Evolutionary conservation across 805 yeast genomes (phyloP), one percentile per base, ranked within the genome.

Genomic region (Hanseniaspora guilliermondii): DNA sequence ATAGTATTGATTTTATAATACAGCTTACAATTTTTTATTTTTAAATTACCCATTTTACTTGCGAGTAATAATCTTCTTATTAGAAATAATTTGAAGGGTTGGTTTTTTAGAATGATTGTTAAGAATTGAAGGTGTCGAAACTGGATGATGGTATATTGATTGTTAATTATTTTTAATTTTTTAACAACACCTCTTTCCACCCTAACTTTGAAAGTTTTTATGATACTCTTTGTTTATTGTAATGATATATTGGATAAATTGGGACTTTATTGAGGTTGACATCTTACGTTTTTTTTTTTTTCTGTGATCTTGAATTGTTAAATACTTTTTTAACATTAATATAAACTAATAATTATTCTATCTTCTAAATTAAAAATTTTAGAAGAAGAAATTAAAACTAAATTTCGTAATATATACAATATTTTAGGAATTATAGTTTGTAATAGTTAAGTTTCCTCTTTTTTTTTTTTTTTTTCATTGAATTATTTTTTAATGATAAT

Each of bases 121-220:
- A 22, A 49, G 53, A 49, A 49, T 49, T 49, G 53, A 49, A 42
- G 53, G 53, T 40, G 53, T 57, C 65, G 66, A 65, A 67, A 67
- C 70, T 66, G 58, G 69, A 65, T 62, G 60, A 61, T 65, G 70
- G 69, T 50, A 67, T 38, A 67, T 39, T 19, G 60, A 64, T 27
- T 44, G 47, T 32, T 27, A 30, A 19, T 44, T 48, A 64, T 27
- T 44, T 37, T 32, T 27, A 30, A 19, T 44, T 48, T 42, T 27
- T 44, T 40, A 27, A 30, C 32, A 21, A 46, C 35, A 65, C 69
- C 66, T 62, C 60, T 60, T 66, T 67, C 70, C 69, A 67, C 70
- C 70, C 70, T 56, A 60, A 60, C 62, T 59, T 64, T 63, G 59
- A 62, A 50, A 53, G 47, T 38, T 40, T 35, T 46, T 46, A 22